These are phyloP conservation scores for Pseudocercospora pini-densiflorae DNA, from an alignment of 2,329 filamentous ascomycete genomes.

Conservation along the genomic window DNA sequence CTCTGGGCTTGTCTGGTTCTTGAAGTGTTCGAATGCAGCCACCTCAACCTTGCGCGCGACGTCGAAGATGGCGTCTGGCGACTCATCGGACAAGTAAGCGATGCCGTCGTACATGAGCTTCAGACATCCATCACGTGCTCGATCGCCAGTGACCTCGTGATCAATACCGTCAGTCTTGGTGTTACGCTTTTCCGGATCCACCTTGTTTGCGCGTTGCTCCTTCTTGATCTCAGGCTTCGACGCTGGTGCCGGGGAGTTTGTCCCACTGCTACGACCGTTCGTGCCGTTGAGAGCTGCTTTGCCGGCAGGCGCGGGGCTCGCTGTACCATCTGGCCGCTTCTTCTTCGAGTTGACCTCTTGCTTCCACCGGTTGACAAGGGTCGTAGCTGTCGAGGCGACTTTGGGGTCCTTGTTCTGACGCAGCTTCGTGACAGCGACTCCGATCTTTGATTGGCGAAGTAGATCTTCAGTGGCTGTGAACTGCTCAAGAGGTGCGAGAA, in stretches of 20 bases:
- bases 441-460: conserved; percentile 87
- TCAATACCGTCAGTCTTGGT: conserved; percentile 82
- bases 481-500: conserved; percentile 80
- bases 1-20: conserved; percentile 69
- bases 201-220: conserved; percentile 55
- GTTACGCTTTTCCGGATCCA: conserved; percentile 75
- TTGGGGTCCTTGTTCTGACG: conserved; percentile 76
- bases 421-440: conserved; percentile 84
- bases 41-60: conserved; percentile 74
- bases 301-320: conserved; percentile 50
- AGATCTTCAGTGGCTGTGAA: conserved; percentile 87
- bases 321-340: conserved; percentile 39
- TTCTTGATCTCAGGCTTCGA: conserved; percentile 51
- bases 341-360: conserved; percentile 67
- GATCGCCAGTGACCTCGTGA: conserved; percentile 73
- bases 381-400: conserved; percentile 74
- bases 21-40: conserved; percentile 72
- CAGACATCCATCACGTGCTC: conserved; percentile 80
- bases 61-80: conserved; percentile 68
- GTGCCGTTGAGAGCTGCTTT: conserved; percentile 42
- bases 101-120: conserved; percentile 94
- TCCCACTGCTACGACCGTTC: conserved; percentile 27
- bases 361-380: conserved; percentile 89
- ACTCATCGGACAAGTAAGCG: conserved; percentile 67
- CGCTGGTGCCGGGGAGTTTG: conserved; percentile 46